Evolutionary conservation across 352 stramenopile genomes (phyloP), one percentile per base, ranked within the genome.

Genomic region (Globisporangium abappressorium): DNA sequence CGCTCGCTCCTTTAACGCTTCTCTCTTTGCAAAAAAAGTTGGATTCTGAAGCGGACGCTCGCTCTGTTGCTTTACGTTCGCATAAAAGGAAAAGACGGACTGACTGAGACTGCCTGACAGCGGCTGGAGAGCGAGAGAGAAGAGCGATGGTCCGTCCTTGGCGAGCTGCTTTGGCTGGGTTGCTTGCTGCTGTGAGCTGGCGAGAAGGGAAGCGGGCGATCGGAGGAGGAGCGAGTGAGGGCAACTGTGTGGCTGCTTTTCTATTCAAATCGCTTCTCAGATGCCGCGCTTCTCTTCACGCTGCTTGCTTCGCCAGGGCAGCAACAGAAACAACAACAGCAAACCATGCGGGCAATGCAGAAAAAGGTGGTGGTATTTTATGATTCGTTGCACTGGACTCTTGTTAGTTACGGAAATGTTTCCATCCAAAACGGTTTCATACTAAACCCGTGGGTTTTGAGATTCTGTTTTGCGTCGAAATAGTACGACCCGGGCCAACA

Each of bases 261-360:
- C 56, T 47, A 46, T 62, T 47, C 56, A 47, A 47, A 62, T 66
- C 70, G 51, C 61, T 75, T 75, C 70, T 75, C 65, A 53, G 57
- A 58, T 62, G 61, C 55, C 18, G 56, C 60, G 54, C 56, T 62
- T 47, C 56, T 62, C 55, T 62, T 38, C 56, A 36, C 55, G 11
- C 22, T 8, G 47, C n/a, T 38, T 53, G 43, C 43, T 30, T 18
- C 36, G 12, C 33, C 33, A 46, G 12, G 14, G 38, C 38, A 46
- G 38, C 41, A 47, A 9, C 41, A 47, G 20, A 5, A 47, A 47
- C 38, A 47, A 7, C 12, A 47, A 20, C 38, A 46, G 36, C 36
- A 43, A 43, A 43, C 36, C 38, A 47, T 47, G 38, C 12, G 15
- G 38, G 14, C 38, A 47, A 33, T 4, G 30, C 30, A 33, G 30